These are phyloP conservation scores for Digitaria exilis DNA, from an alignment of 202 grass and related monocot genomes.

Conservation along the genomic window DNA sequence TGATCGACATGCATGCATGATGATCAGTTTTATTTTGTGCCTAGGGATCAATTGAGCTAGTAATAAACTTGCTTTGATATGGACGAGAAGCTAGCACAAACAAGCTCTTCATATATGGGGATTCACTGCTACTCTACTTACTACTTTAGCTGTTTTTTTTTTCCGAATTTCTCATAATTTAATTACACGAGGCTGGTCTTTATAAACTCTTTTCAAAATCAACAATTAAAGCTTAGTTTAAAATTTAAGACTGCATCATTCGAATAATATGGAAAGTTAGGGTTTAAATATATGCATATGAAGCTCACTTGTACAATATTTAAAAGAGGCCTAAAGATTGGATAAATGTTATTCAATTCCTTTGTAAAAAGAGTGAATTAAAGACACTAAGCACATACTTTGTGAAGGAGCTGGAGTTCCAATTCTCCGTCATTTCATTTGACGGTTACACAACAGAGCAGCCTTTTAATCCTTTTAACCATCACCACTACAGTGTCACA, in stretches of 20 bases:
- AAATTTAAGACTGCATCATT: too few relatives aligned
- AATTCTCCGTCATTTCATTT: slow-evolving; percentile 1
- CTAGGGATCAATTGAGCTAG: not conserved
- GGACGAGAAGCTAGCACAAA: not conserved
- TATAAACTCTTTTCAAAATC: not conserved
- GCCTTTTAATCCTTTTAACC: slow-evolving; percentile 7
- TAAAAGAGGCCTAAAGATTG: not conserved
- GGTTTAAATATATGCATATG: not conserved
- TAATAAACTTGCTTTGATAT: not conserved
- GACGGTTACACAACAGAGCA: slow-evolving; percentile 16
- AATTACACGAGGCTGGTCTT: not conserved
- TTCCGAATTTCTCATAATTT: not conserved
- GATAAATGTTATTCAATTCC: not conserved
- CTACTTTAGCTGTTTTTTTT: too few relatives aligned
- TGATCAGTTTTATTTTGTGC: not conserved
- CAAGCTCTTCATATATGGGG: not conserved
- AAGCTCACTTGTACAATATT: not conserved
- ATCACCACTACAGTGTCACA: not conserved
- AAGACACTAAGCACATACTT: not conserved
- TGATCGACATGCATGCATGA: not conserved
- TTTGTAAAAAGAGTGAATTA: not conserved
- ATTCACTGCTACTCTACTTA: too few relatives aligned
- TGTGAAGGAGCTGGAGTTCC: not conserved
- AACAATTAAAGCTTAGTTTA: too few relatives aligned
- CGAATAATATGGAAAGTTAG: not conserved